Base-by-base conservation (phyloP, 1,139 yeast genomes). In the Geotrichum bryndzae region DNA sequence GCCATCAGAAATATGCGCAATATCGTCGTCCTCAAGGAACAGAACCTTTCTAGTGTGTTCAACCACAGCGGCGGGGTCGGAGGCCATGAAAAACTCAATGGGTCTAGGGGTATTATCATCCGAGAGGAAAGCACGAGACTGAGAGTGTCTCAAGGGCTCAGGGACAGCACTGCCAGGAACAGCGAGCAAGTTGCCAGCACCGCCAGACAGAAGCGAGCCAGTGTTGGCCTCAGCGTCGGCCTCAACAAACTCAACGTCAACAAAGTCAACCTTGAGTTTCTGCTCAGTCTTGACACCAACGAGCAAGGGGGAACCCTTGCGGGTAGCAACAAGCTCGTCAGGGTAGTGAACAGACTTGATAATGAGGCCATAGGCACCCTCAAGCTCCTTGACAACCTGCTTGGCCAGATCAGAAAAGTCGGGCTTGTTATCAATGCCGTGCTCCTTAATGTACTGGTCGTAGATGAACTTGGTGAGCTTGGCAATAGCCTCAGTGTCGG, bases 401-500 rank as follows among this genome's bases (percentile, higher is more conserved):
- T 94, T 94, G 69, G 97, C 92, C 73, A 95, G 84, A 73, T 90
- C 92, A 73, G 90, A 88, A 76, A 95, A 90, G 77, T 94, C 99
- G 63, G 88, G 79, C 63, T 85, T 85, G 66, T 82, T 80, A 59
- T 87, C 88, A 68, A 84, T 84, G 51, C 60, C 60, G 29, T 54
- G 58, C 58, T 60, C 62, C 68, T 84, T 82, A 67, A 82, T 71
- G 78, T 89, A 88, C 64, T 89, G 80, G 74, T 91, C 96, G 76
- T 90, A 95, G 68, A 92, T 81, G 77, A 90, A 96, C 78, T 90
- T 90, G 80, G 89, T 90, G 71, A 95, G 83, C 78, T 90, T 92
- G 69, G 99, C 99, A 74, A 95, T 94, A 76, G 96, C 90, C 77
- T 95, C 99, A 50, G 99, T 90, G 79, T 95, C 99, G 58, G 99